Evolutionary conservation across 192 early-diverging fungal genomes (phyloP).

Genomic region (Coemansia sp.): DNA sequence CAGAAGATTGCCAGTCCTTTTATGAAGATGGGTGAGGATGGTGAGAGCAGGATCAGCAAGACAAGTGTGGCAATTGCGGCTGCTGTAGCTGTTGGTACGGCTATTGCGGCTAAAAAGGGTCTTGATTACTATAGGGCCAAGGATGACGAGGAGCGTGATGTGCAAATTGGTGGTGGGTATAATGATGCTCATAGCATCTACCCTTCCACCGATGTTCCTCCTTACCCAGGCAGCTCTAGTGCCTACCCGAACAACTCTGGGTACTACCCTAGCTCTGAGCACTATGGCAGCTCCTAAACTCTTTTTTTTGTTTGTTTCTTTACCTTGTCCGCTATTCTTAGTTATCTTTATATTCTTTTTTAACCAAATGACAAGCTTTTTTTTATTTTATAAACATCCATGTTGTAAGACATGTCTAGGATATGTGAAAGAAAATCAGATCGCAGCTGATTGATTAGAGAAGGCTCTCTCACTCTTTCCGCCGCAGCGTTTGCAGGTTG

Average conservation of each 20-base stretch:
- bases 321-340: background rate
- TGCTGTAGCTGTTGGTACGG: background rate
- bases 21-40: background rate
- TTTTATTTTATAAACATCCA: background rate
- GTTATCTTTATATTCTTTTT: background rate
- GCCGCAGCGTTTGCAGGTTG: background rate
- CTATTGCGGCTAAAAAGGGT: background rate
- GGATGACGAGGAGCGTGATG: background rate
- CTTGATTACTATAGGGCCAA: background rate
- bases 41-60: background rate
- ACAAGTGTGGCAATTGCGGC: background rate
- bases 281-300: background rate
- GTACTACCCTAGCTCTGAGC: background rate
- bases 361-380: background rate
- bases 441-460: background rate
- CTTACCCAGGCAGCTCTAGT: background rate
- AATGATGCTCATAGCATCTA: background rate
- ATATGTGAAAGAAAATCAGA: background rate
- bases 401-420: too few relatives aligned
- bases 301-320: background rate
- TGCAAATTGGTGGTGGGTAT: background rate
- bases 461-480: background rate
- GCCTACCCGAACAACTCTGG: background rate
- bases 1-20: background rate
- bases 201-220: background rate